A percentile compares a stretch with the other conserved stretches of the same genome.
Conservation (phyloP, 768 basidiomycete genomes). For the Pleurotus tuber-regium region DNA sequence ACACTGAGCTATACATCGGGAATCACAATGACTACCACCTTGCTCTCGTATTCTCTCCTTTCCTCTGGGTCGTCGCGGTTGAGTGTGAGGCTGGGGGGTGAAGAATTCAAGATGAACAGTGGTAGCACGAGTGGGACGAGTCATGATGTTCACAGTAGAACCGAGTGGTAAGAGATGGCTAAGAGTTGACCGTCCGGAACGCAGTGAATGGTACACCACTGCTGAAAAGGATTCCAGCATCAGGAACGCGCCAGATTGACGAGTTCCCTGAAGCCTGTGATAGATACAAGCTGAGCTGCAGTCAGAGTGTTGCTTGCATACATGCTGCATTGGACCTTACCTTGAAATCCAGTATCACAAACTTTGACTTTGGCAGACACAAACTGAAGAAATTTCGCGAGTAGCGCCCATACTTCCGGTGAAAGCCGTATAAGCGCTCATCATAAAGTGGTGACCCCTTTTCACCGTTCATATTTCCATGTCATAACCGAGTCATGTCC, state of each 20-base stretch:
- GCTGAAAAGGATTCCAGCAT: constrained; percentile 67
- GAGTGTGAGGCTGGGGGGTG: constrained; percentile 53
- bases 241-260: constrained; percentile 28
- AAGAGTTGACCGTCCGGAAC: constrained; percentile 31
- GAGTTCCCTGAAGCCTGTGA: constrained; percentile 7
- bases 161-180: constrained; percentile 7
- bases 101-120: constrained; percentile 52
- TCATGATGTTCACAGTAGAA: constrained; percentile 25
- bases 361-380: too few relatives aligned
- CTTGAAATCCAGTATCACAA: too few relatives aligned
- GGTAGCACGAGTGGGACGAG: constrained; percentile 25
- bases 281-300: not conserved
- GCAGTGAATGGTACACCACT: constrained; percentile 48
- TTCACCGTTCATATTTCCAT: too few relatives aligned
- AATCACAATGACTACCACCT: constrained; percentile 16
- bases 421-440: too few relatives aligned
- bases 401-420: too few relatives aligned
- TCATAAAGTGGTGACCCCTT: too few relatives aligned
- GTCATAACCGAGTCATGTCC: too few relatives aligned
- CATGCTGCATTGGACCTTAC: too few relatives aligned
- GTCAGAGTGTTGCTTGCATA: not conserved
- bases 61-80: constrained; percentile 50
- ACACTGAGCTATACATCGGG: constrained; percentile 32
- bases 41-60: constrained; percentile 43
- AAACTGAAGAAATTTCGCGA: too few relatives aligned